phyloP scores from a whole-genome alignment of 2,329 filamentous ascomycete genomes.

The Fusarium burgessii region DNA sequence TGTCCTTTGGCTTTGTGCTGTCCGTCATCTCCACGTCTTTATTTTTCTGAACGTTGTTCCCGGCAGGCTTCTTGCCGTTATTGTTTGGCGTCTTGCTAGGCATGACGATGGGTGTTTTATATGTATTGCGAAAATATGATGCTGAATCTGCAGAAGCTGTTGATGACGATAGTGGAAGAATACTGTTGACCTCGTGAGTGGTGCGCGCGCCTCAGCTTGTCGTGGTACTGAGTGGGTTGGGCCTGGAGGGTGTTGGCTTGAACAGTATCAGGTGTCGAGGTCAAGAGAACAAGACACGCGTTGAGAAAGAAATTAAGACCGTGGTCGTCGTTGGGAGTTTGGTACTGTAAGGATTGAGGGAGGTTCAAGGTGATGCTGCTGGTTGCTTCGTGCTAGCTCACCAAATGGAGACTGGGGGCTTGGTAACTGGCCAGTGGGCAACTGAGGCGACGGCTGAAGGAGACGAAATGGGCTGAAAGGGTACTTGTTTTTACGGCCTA shows the following conservation, averaged over 20 bases:
- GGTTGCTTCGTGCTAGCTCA: slow-evolving; percentile 39
- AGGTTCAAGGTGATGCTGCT: slow-evolving; percentile 39
- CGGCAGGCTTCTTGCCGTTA: slow-evolving; percentile 76
- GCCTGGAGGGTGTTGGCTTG: slow-evolving; percentile 12
- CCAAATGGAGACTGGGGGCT: slow-evolving; percentile 40
- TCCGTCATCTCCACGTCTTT: slow-evolving; percentile 78
- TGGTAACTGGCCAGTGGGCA: slow-evolving; percentile 39
- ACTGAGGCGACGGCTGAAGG: slow-evolving; percentile 23
- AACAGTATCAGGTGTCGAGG: slow-evolving; percentile 3
- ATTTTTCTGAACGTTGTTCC: slow-evolving; percentile 74
- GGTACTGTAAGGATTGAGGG: slow-evolving; percentile 25
- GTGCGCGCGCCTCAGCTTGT: slow-evolving; percentile 46
- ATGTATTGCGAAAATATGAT: slow-evolving; percentile 11
- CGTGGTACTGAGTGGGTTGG: slow-evolving; percentile 30
- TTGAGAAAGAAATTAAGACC: slow-evolving; percentile 6
- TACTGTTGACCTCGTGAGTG: slow-evolving; percentile 32
- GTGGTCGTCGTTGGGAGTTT: slow-evolving; percentile 21
- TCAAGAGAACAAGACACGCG: slow-evolving; percentile 11
- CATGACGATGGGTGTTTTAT: slow-evolving; percentile 60
- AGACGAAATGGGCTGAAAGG: slow-evolving; percentile 25
- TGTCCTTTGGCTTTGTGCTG: slow-evolving; percentile 74
- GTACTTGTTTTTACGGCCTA: slow-evolving; percentile 30
- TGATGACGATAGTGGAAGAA: slow-evolving; percentile 35
- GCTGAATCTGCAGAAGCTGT: slow-evolving; percentile 32
- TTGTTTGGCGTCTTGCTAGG: slow-evolving; percentile 79